Evolutionary conservation across 2,329 filamentous ascomycete genomes (phyloP).

Genomic region (Xylariomycetidae sp.): DNA sequence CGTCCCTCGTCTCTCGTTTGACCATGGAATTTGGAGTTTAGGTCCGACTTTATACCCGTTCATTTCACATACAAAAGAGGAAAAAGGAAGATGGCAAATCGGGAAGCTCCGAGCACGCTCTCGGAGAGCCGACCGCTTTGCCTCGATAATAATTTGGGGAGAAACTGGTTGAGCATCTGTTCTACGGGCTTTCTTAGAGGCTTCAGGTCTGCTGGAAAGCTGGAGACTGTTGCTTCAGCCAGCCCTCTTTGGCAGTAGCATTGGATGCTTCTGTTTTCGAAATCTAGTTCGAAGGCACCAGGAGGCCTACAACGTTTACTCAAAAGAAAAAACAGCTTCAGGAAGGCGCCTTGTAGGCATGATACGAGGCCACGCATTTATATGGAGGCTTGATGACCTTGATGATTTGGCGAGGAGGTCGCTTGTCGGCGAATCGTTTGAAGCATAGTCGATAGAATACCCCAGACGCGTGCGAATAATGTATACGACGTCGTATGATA

Average conservation of each 20-base stretch:
- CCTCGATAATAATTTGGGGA: too few relatives aligned
- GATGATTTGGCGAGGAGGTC: too few relatives aligned
- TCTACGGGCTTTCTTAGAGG: too few relatives aligned
- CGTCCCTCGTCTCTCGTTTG: slow-evolving; percentile 15
- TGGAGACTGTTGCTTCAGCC: too few relatives aligned
- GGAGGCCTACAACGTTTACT: not conserved
- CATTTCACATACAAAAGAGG: slow-evolving; percentile 20
- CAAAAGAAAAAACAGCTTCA: not conserved
- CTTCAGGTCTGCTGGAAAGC: too few relatives aligned
- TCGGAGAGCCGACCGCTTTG: too few relatives aligned
- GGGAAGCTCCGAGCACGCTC: not conserved
- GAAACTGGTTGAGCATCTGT: too few relatives aligned
- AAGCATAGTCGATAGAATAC: slow-evolving; percentile 26
- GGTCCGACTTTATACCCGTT: slow-evolving; percentile 27
- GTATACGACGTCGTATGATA: slow-evolving; percentile 29
- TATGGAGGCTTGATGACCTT: too few relatives aligned
- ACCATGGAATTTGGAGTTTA: slow-evolving; percentile 24
- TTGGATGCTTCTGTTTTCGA: too few relatives aligned
- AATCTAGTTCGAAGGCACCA: slow-evolving; percentile 15
- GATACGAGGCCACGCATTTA: slow-evolving; percentile 15
- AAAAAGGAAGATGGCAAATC: not conserved
- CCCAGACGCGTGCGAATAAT: slow-evolving; percentile 24
- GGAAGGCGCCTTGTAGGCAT: too few relatives aligned
- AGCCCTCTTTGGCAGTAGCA: too few relatives aligned
- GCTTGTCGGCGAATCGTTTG: too few relatives aligned